phyloP scores from a whole-genome alignment of 2,329 filamentous ascomycete genomes.

The Microthyrium microscopicum region DNA sequence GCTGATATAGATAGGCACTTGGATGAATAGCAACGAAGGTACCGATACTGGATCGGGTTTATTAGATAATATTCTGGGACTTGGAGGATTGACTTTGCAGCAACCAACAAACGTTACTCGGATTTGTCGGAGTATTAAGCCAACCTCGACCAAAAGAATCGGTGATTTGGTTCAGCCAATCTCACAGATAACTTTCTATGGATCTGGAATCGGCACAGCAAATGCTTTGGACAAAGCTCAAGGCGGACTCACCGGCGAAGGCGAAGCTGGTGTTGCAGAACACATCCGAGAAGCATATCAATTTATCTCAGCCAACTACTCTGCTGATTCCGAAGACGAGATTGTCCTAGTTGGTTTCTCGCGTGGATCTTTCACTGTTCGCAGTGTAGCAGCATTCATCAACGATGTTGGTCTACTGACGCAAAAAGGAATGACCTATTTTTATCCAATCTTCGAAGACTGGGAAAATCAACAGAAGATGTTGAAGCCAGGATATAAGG shows the following conservation, averaged over 20 bases:
- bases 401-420: conserved; percentile 12
- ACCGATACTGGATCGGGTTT: background rate
- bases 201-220: conserved; percentile 22
- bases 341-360: conserved; percentile 30
- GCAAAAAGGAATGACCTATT: conserved; percentile 9
- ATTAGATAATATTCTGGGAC: conserved; percentile 1
- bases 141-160: conserved; percentile 15
- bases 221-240: conserved; percentile 9
- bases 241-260: conserved; percentile 16
- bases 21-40: conserved; percentile 1
- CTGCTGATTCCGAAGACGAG: conserved; percentile 26
- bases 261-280: conserved; percentile 20
- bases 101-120: conserved; percentile 24
- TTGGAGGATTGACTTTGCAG: conserved; percentile 6
- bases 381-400: conserved; percentile 13
- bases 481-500: background rate
- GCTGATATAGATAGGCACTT: conserved; percentile 3
- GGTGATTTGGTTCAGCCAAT: conserved; percentile 23
- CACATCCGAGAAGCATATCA: conserved; percentile 46
- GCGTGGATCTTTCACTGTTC: conserved; percentile 25
- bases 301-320: conserved; percentile 46
- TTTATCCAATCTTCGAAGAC: conserved; percentile 11
- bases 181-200: conserved; percentile 25
- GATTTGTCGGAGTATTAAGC: conserved; percentile 19
- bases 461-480: conserved; percentile 9